A percentile compares a stretch with the other conserved stretches of the same genome.
phyloP scores from a whole-genome alignment of 495 filamentous ascomycete species.

The Rusavskia elegans region DNA sequence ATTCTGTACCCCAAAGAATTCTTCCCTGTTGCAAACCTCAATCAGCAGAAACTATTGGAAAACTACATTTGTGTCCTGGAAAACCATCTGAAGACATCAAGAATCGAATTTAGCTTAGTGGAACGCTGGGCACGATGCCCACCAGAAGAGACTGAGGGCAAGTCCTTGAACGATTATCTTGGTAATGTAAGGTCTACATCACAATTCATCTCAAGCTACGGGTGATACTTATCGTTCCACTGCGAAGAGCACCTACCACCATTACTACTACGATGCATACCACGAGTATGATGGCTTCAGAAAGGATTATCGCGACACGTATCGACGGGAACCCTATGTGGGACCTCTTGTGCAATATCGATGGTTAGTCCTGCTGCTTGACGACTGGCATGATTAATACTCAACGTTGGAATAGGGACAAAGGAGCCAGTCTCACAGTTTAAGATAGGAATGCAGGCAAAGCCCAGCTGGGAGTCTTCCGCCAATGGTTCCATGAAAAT shows the following conservation, averaged over 20 bases:
- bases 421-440: not conserved
- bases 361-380: constrained; percentile 1
- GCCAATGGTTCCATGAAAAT: not conserved
- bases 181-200: too few species aligned
- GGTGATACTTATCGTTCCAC: too few species aligned
- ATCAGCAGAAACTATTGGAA: not conserved
- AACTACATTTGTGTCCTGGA: constrained; percentile 1
- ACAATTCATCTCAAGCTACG: too few species aligned
- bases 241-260: not conserved
- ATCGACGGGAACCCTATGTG: constrained; percentile 8
- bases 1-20: constrained; percentile 5
- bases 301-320: constrained; percentile 6
- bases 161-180: constrained; percentile 5
- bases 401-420: not conserved
- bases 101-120: constrained; percentile 2
- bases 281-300: constrained; percentile 15
- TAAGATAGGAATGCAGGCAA: not conserved
- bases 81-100: not conserved
- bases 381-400: too few species aligned
- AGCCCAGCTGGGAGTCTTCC: not conserved
- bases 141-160: constrained; percentile 4
- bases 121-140: not conserved
- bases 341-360: constrained; percentile 7
- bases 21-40: not conserved
- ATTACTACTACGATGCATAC: constrained; percentile 13